A percentile compares a stretch with the other conserved stretches of the same genome.
Evolutionary conservation across 1,284 basidiomycete species (phyloP).

Genomic region (Athelia psychrophila): DNA sequence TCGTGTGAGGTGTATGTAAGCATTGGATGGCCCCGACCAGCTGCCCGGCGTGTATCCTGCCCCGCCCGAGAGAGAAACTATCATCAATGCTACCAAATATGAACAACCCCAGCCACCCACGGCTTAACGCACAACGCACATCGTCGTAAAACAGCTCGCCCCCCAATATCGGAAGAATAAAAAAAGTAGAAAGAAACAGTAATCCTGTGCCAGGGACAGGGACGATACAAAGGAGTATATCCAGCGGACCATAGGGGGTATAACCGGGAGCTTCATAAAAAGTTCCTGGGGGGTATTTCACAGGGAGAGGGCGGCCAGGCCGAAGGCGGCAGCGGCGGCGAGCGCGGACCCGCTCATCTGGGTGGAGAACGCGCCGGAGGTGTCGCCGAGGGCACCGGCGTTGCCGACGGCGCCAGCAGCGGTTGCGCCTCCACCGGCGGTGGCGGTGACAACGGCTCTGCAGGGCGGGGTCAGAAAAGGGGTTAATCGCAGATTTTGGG

Average conservation of each 20-base stretch:
- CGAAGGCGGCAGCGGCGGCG: slow-evolving; percentile 31
- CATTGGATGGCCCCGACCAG: not conserved
- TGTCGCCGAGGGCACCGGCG: slow-evolving; percentile 29
- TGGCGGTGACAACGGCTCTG: slow-evolving; percentile 43
- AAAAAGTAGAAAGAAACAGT: not conserved
- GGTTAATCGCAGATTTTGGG: slow-evolving; percentile 16
- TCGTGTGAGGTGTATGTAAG: not conserved
- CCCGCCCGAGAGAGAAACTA: not conserved
- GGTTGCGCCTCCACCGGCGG: slow-evolving; percentile 47
- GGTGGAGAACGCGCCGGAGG: slow-evolving; percentile 5
- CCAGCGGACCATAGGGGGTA: not conserved
- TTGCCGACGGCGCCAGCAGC: slow-evolving; percentile 13
- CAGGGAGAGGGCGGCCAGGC: slow-evolving; percentile 27
- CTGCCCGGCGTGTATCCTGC: not conserved
- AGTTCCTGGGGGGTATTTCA: slow-evolving; percentile 2
- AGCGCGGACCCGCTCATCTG: slow-evolving; percentile 35
- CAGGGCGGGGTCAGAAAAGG: slow-evolving; percentile 12
- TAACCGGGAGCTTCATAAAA: not conserved
- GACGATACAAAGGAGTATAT: slow-evolving; percentile 1
- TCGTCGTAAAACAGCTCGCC: not conserved
- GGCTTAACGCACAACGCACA: not conserved
- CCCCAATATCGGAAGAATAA: not conserved
- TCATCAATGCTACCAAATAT: not conserved
- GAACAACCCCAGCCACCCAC: not conserved
- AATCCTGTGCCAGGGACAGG: slow-evolving; percentile 1